Evolutionary conservation across 768 basidiomycete genomes (phyloP), one percentile per base, ranked within the genome.

Genomic region (Lenzites betulinus): DNA sequence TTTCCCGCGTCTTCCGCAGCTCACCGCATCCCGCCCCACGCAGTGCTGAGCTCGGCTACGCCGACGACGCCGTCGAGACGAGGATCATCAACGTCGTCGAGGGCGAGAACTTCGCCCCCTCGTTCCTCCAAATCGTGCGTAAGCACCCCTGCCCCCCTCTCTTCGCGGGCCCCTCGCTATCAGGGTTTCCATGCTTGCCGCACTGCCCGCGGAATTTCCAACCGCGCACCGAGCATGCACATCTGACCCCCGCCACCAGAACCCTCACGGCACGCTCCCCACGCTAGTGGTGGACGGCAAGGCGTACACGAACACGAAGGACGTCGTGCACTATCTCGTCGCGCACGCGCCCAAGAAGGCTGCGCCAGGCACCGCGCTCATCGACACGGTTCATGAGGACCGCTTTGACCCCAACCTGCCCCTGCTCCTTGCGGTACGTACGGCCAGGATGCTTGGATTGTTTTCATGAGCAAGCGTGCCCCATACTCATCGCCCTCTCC

Each of bases 351-450:
- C 77, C 18, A 71, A 63, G 58, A 69, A 73, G 60, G 62, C 74
- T 22, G 62, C 70, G n/a, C 72, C 73, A 11, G 69, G 66, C 6
- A 75, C 77, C 16, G 67, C 71, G 18, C 65, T 78, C 53, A 74
- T 79, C 62, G 69, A 68, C 38, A 75, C 65, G 54, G 67, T 84
- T 25, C 82, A 84, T 65, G 75, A 77, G 33, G 77, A 79, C 36
- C 73, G 69, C 38, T 69, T 77, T 51, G 82, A 84, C 65, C 82
- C 82, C 53, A 86, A 85, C 76, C 80, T 83, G 63, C 74, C 78
- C n/a, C 48, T 79, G 26, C 59, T 79, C 22, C 73, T 77, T 3
- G 68, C 74, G 35, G 80, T 80, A 66, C 63, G 76, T 1, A 22
- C 22, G 42, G 25, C 43, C 25, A 15, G 16, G 7, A 7, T 50